These are phyloP conservation scores for Oryza brachyantha DNA, from an alignment of 176 grass and related monocot species.

Conservation along the genomic window DNA sequence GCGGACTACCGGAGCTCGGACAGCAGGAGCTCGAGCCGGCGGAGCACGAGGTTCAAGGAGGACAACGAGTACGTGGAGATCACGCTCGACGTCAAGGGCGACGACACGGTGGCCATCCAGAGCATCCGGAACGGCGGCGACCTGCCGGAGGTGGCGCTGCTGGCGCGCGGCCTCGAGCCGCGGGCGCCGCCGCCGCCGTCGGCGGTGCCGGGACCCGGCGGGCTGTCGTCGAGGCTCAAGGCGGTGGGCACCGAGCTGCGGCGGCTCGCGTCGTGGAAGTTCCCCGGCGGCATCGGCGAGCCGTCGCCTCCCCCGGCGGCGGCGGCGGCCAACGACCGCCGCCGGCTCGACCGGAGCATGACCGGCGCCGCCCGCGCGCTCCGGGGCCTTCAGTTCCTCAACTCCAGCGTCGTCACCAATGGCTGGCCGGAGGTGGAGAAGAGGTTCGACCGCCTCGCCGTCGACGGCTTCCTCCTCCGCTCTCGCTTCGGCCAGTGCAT, in stretches of 20 bases:
- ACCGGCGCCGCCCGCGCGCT: conserved; percentile 54
- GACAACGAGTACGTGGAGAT: conserved; percentile 80
- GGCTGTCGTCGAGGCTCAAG: conserved; percentile 60
- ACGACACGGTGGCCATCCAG: conserved; percentile 47
- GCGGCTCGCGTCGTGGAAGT: conserved; percentile 47
- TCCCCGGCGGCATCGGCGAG: not conserved
- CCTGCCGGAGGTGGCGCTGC: conserved; percentile 36
- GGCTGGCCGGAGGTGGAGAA: conserved; percentile 82
- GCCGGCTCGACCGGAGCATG: conserved; percentile 65
- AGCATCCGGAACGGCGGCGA: conserved; percentile 22
- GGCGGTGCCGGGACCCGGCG: not conserved
- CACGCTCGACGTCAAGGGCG: conserved; percentile 56
- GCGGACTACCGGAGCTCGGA: conserved; percentile 14
- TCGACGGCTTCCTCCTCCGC: conserved; percentile 74
- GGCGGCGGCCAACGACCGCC: not conserved
- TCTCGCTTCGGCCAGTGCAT: conserved; percentile 88
- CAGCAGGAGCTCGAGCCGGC: conserved; percentile 44
- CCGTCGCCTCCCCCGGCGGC: not conserved
- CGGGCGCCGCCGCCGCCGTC: not conserved
- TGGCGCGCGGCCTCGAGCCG: conserved; percentile 3
- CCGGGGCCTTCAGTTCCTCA: conserved; percentile 82
- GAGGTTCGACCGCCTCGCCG: conserved; percentile 62
- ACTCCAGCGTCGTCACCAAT: conserved; percentile 51
- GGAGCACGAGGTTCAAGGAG: conserved; percentile 69
- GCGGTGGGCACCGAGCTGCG: conserved; percentile 47